Conservation (phyloP, 192 early-diverging fungal genomes). For the Jimgerdemannia lactiflua region DNA sequence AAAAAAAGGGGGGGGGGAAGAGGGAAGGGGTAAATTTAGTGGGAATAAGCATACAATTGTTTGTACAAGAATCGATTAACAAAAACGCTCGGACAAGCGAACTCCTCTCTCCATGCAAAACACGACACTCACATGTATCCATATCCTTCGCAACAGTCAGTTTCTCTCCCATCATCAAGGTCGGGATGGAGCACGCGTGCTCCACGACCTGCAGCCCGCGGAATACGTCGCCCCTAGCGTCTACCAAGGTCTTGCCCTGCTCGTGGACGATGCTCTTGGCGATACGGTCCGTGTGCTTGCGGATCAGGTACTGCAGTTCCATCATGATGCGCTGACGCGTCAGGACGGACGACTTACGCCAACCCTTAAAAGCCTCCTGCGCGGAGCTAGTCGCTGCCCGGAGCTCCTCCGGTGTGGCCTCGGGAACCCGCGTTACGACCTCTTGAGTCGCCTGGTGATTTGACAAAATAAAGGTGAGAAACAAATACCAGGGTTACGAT, state of each 20-base stretch:
- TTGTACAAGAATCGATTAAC: too few species aligned
- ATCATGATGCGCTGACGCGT: constrained; percentile 90
- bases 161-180: constrained; percentile 76
- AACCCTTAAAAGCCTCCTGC: constrained; percentile 77
- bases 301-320: constrained; percentile 83
- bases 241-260: constrained; percentile 92
- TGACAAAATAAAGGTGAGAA: too few species aligned
- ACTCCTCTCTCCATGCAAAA: neutral
- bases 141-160: constrained; percentile 87
- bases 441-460: constrained; percentile 80
- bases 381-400: constrained; percentile 70
- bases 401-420: constrained; percentile 84
- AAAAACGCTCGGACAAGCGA: neutral
- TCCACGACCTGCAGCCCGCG: constrained; percentile 93
- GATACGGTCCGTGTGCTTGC: constrained; percentile 74
- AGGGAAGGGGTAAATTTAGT: neutral
- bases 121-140: constrained; percentile 76
- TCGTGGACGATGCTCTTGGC: constrained; percentile 81
- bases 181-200: constrained; percentile 75
- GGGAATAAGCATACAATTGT: neutral
- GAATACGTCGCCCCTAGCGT: constrained; percentile 90
- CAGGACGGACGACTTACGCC: constrained; percentile 81
- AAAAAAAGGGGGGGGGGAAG: too few species aligned
- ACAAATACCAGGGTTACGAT: too few species aligned
- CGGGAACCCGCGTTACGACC: constrained; percentile 81